phyloP scores from a whole-genome alignment of 1,284 basidiomycete species.

The Ceratobasidium sp. region DNA sequence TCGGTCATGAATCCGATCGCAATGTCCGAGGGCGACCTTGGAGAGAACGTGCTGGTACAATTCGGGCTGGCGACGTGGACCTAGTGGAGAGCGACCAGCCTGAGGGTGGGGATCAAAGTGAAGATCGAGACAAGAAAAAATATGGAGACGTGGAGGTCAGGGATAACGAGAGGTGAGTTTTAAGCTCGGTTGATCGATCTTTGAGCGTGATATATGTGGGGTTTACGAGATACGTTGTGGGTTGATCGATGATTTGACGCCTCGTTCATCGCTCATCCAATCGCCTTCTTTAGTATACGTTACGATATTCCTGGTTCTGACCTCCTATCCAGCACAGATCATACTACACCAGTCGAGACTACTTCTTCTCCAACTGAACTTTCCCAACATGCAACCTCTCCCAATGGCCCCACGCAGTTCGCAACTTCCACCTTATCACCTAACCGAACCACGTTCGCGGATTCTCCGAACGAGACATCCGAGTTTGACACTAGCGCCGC shows the following conservation, averaged over 20 bases:
- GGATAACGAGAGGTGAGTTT: constrained; percentile 38
- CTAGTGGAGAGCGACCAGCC: not conserved
- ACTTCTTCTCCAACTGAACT: constrained; percentile 19
- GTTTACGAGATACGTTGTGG: constrained; percentile 33
- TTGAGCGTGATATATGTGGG: constrained; percentile 9
- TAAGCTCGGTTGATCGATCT: constrained; percentile 30
- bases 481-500: not conserved
- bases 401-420: constrained; percentile 21
- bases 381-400: constrained; percentile 2
- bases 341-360: not conserved
- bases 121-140: not conserved
- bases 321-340: not conserved
- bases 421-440: constrained; percentile 1
- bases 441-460: not conserved
- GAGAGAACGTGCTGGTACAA: constrained; percentile 9
- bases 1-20: constrained; percentile 35
- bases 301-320: not conserved
- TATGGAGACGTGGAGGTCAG: constrained; percentile 2
- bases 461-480: constrained; percentile 20
- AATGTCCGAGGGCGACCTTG: not conserved
- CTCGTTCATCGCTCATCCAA: not conserved
- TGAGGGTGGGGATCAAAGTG: not conserved
- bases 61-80: constrained; percentile 6
- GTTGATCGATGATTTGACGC: not conserved
- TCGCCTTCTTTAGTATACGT: not conserved